A percentile compares a stretch with the other conserved stretches of the same genome.
These are phyloP conservation scores for Boehmeria nivea DNA, from an alignment of 306 rosid species.

Conservation along the genomic window DNA sequence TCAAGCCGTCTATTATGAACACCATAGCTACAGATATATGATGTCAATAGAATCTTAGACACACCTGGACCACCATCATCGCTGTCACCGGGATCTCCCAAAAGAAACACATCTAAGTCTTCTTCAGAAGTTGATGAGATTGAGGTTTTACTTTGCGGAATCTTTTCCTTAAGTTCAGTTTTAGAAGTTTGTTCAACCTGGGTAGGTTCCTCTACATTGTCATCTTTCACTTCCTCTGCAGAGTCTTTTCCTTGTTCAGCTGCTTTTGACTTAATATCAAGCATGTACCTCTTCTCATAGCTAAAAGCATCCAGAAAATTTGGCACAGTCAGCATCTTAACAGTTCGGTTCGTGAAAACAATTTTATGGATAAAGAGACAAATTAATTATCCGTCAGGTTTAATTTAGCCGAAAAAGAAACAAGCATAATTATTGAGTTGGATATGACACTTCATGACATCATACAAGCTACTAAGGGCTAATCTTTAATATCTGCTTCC, in stretches of 20 bases:
- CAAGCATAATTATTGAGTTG: too few species aligned
- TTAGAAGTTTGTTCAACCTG: slow-evolving; percentile 33
- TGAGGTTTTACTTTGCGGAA: slow-evolving; percentile 28
- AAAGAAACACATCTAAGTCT: slow-evolving; percentile 64
- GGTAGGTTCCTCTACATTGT: slow-evolving; percentile 25
- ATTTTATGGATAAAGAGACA: too few species aligned
- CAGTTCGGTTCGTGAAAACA: too few species aligned
- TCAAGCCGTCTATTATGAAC: too few species aligned
- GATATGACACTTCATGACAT: too few species aligned
- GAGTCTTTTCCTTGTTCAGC: slow-evolving; percentile 33
- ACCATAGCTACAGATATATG: background rate
- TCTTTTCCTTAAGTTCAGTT: slow-evolving; percentile 32
- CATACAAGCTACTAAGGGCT: too few species aligned
- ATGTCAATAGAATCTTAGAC: background rate
- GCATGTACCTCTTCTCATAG: slow-evolving; percentile 54
- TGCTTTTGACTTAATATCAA: slow-evolving; percentile 34
- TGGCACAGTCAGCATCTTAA: too few species aligned
- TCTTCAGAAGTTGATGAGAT: slow-evolving; percentile 36
- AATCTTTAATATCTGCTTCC: too few species aligned
- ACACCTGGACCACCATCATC: slow-evolving; percentile 58
- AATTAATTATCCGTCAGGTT: too few species aligned
- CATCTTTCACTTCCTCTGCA: slow-evolving; percentile 29
- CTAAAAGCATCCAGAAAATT: too few species aligned
- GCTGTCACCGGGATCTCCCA: slow-evolving; percentile 48
- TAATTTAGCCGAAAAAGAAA: too few species aligned